Evolutionary conservation across 164 flowering plant genomes (phyloP).

Genomic region (Piper betle): DNA sequence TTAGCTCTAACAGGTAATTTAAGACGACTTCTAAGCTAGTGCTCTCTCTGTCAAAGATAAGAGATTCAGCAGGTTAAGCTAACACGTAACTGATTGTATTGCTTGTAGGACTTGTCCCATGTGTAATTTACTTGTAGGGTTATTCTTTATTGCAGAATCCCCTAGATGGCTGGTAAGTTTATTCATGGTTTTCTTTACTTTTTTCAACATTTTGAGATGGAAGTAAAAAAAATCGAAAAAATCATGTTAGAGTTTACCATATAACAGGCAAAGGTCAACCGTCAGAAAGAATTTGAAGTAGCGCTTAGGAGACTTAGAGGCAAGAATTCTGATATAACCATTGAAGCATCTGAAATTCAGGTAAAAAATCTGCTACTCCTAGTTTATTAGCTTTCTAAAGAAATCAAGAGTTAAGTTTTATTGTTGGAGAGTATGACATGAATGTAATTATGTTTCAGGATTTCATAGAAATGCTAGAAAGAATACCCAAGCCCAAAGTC

Average conservation of each 20-base stretch:
- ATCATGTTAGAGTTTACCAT: background rate
- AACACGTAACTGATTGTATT: conserved; percentile 5
- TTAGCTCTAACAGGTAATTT: conserved; percentile 56
- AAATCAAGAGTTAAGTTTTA: background rate
- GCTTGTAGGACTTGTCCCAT: conserved; percentile 57
- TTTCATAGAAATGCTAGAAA: conserved; percentile 46
- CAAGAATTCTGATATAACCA: conserved; percentile 49
- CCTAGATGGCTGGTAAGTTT: conserved; percentile 86
- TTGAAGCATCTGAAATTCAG: conserved; percentile 65
- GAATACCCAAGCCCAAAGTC: conserved; percentile 56
- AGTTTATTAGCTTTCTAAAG: too few relatives aligned
- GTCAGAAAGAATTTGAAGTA: conserved; percentile 45
- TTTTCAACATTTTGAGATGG: too few relatives aligned
- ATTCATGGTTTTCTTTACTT: background rate
- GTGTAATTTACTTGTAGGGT: conserved; percentile 47
- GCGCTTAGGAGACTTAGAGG: conserved; percentile 67
- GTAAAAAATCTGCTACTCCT: too few relatives aligned
- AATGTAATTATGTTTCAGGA: conserved; percentile 30
- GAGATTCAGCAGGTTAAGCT: background rate
- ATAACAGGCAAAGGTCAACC: conserved; percentile 65
- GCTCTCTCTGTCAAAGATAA: background rate
- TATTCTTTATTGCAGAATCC: conserved; percentile 61
- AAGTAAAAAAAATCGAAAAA: background rate
- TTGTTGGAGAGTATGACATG: background rate
- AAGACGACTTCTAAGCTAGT: background rate